Conservation (phyloP, 1,284 basidiomycete genomes). For the Fomes fomentarius region DNA sequence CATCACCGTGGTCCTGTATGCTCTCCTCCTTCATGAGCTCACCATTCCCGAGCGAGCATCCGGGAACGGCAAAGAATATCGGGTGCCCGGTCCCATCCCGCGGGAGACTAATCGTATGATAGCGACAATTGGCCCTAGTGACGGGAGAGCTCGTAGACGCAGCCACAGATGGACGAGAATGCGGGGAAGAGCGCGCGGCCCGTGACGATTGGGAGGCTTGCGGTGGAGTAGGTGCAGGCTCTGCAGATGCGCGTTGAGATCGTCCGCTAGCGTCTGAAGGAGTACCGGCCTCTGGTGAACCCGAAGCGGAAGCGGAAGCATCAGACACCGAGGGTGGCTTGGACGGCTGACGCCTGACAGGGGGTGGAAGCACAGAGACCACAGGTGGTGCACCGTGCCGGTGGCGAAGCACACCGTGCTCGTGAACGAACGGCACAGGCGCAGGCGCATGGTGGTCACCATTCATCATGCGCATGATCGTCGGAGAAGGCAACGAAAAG, state of each 20-base stretch:
- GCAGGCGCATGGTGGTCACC: constrained; percentile 22
- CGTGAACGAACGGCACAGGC: constrained; percentile 36
- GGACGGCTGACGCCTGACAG: constrained; percentile 12
- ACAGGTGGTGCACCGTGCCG: constrained; percentile 33
- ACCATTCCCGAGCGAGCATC: constrained; percentile 59
- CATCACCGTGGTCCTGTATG: constrained; percentile 61
- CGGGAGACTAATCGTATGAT: constrained; percentile 66
- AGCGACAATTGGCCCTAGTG: constrained; percentile 65
- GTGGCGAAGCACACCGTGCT: constrained; percentile 34
- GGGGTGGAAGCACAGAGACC: constrained; percentile 11
- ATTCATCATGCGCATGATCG: constrained; percentile 30
- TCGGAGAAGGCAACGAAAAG: constrained; percentile 18
- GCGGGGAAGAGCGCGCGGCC: background rate
- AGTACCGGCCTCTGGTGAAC: too few species aligned
- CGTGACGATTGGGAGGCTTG: background rate
- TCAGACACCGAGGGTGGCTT: constrained; percentile 11
- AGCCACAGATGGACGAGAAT: background rate
- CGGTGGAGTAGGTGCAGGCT: constrained; percentile 5
- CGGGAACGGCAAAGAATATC: constrained; percentile 63
- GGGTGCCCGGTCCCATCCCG: constrained; percentile 52
- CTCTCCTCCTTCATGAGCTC: constrained; percentile 61
- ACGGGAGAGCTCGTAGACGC: constrained; percentile 26
- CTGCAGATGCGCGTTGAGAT: constrained; percentile 5
- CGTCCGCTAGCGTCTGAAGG: background rate
- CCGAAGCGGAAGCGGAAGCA: too few species aligned